Evolutionary conservation across 2,329 filamentous ascomycete genomes (phyloP), one percentile per base, ranked within the genome.

Genomic region (Diaporthe velutina): DNA sequence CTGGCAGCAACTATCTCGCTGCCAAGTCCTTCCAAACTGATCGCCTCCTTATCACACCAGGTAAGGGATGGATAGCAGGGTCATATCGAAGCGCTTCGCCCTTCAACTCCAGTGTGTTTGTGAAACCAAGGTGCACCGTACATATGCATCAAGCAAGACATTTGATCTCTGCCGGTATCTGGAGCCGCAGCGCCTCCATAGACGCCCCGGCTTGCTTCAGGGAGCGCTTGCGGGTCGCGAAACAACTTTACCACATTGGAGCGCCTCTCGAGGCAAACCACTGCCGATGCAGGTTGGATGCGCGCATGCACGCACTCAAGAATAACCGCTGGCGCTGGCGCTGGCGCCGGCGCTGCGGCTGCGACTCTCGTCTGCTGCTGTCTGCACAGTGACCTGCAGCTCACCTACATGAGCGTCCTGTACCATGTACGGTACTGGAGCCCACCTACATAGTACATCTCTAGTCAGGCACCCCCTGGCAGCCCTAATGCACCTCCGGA

Each of bases 381-480:
- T 55, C 57, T 64, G 70, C 70, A 72, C 70, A 25, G 30, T 72
- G 33, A 72, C 57, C 35, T 72, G 70, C 70, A 72, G 70, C 45
- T 71, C 57, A 30, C 42, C 38, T n/a, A 25, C 38, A 35, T 64
- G 40, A 42, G 5, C 19, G 38, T 30, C 25, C 58, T 19, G 58
- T 58, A 38, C 5, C 45, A 52, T 35, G 19, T 70, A 70, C 25
- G n/a, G 38, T 22, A 48, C 15, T 28, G 55, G 28, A 35, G 40
- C 57, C 54, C 30, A 54, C 30, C 30, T 30, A 42, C 64, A 25
- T 12, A 15, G n/a, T 52, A 28, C 52, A 30, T 40, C 25, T 40
- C 25, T 40, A 71, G 28, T 48, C 52, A 70, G 50, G 67, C 25
- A 61, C 33, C 33, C 64, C 45, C 64, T 68, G 64, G 64, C 64